Base-by-base conservation (phyloP, 169 alveolate species). In the Eimeria praecox region DNA sequence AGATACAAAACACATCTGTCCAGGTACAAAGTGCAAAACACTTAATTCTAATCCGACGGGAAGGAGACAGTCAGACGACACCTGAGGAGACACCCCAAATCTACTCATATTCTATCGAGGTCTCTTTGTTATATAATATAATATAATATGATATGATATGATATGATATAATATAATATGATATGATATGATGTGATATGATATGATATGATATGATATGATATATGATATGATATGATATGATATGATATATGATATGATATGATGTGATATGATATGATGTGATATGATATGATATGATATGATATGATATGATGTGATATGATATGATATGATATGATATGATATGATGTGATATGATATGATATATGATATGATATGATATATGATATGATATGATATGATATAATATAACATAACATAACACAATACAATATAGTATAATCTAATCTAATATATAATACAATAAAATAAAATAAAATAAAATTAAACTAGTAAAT, bases 21-120 rank as follows among this genome's bases (percentile, higher is more conserved):
- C 99, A 2, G 99, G 99, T 6, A 98, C 97, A 95, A 98, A 98
- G 95, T 98, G 99, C 44, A 98, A 75, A 22, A 97, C 98, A 27
- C 98, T 97, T 96, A 98, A 90, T 77, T 97, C 97, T 75, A 97
- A 98, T 54, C 98, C 99, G 24, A 96, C 98, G 52, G 98, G 99
- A 35, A 98, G 96, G 78, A 97, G 96, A 95, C 98, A 97, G 95
- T 98, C 99, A 87, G 98, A 95, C 1, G 98, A 96, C 30, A 78
- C 89, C 89, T 78, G 46, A 38, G 14, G n/a, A 30, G 27, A 2
- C 85, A 73, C n/a, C 24, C 10, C 18, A 10, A 30, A 49, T 30
- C 1, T 10, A 27, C 2, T 30, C 12, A 64, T 2, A 64, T 30
- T 18, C 56, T 8, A 49, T 12, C 5, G 12, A 49, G 5, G 56